A percentile compares a stretch with the other conserved stretches of the same genome.
Evolutionary conservation across 1,284 basidiomycete genomes (phyloP).

Genomic region (Pholiota adiposa): DNA sequence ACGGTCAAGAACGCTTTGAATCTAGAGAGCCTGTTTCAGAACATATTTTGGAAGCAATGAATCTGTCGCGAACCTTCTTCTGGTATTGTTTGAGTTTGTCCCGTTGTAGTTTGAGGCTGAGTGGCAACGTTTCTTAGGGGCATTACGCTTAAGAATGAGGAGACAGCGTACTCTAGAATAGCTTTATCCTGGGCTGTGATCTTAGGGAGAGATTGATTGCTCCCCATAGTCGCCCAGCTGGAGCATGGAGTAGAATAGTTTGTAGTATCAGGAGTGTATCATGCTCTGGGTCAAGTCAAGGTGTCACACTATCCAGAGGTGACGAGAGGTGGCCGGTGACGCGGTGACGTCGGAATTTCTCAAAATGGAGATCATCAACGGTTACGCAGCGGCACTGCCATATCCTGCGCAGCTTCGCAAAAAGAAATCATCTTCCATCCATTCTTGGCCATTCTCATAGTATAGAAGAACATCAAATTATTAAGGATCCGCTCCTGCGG

Average conservation of each 20-base stretch:
- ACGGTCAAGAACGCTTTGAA: slow-evolving; percentile 84
- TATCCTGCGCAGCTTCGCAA: too few species aligned
- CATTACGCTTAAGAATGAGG: slow-evolving; percentile 13
- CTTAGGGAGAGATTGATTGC: slow-evolving; percentile 81
- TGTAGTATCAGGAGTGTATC: neutral
- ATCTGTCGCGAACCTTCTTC: slow-evolving; percentile 79
- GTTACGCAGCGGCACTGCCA: too few species aligned
- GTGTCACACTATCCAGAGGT: neutral
- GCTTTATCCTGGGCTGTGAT: slow-evolving; percentile 94
- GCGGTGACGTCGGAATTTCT: neutral
- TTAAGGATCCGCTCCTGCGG: too few species aligned
- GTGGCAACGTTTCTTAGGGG: slow-evolving; percentile 37
- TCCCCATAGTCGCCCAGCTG: slow-evolving; percentile 54
- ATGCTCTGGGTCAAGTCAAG: neutral
- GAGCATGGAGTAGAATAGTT: neutral
- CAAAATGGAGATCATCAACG: neutral
- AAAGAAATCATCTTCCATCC: too few species aligned
- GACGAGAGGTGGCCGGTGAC: too few species aligned
- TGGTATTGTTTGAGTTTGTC: slow-evolving; percentile 97
- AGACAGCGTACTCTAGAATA: slow-evolving; percentile 81
- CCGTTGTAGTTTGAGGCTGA: slow-evolving; percentile 84
- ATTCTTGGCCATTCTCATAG: too few species aligned
- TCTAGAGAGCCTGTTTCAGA: slow-evolving; percentile 48
- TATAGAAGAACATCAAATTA: too few species aligned
- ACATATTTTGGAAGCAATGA: neutral